Evolutionary conservation across 352 stramenopile genomes (phyloP), one percentile per base, ranked within the genome.

Genomic region (Globisporangium cylindrosporum): DNA sequence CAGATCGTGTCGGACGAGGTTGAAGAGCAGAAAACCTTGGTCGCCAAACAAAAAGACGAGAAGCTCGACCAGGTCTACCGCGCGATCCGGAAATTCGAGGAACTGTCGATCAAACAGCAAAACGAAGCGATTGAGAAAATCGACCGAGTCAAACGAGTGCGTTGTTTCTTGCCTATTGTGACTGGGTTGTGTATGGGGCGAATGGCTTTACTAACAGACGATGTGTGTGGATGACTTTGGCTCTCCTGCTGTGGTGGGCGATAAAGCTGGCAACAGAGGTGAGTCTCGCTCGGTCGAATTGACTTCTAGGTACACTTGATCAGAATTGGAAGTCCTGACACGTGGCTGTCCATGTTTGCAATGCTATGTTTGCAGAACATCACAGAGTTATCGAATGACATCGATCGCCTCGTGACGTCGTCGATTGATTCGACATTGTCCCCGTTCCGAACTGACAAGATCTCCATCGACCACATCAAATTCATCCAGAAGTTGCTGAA

Each of bases 1-100:
- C 36, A 75, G 29, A 80, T 92, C 69, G 73, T 92, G 43, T 58
- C 78, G 15, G 80, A 93, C 12, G 79, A 89, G 63, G 73, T 93
- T 1, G 71, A 68, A 4, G 82, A 91, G 55, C 83, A 91, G 18
- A 92, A 85, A 57, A 66, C 66, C 2, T 59, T 74, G 0, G 67
- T 88, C 22, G 66, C 76, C 53, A 76, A 77, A 25, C 77, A 91
- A 63, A 81, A 82, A 32, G 76, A 86, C 46, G 72, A 72, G 20
- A 79, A 82, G 24, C 43, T 94, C 12, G 66, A 83, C 10, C 76
- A 86, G 22, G 57, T 91, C 22, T 69, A 82, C 53, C 51, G 67
- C 9, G 73, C 75, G 41, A 71, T 92, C 51, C 72, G 70, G 22
- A 81, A 72, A 25, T 69, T 86, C 7, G 74, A 91, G 15, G 29